Conservation (phyloP, 164 flowering plant species). For the Aristolochia contorta region DNA sequence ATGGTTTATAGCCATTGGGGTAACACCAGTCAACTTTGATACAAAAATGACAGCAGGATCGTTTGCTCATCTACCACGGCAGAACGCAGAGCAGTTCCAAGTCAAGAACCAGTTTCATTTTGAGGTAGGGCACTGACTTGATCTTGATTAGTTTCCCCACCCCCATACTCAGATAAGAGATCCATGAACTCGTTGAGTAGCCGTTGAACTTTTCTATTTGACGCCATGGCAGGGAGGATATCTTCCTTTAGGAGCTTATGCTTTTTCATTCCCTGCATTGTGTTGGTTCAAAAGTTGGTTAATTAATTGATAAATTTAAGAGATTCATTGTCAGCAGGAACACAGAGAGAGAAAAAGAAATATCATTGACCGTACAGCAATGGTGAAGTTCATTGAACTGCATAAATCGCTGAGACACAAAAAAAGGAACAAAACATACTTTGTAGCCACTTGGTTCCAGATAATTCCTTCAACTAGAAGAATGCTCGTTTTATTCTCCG, state of each 20-base stretch:
- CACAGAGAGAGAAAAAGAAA: neutral
- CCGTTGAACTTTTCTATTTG: conserved; percentile 91
- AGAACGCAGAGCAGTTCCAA: too few relatives aligned
- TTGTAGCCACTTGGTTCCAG: too few relatives aligned
- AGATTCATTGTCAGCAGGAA: neutral
- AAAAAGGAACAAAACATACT: too few relatives aligned
- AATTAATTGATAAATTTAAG: neutral
- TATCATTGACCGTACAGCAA: too few relatives aligned
- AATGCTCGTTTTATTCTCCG: too few relatives aligned
- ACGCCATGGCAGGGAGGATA: conserved; percentile 97
- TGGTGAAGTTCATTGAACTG: too few relatives aligned
- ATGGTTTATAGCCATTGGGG: too few relatives aligned
- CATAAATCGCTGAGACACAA: too few relatives aligned
- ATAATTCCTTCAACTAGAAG: too few relatives aligned
- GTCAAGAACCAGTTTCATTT: conserved; percentile 8
- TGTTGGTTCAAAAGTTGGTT: neutral
- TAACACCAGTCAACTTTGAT: too few relatives aligned
- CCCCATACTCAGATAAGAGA: conserved; percentile 77
- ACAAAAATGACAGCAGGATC: too few relatives aligned
- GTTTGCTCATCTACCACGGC: too few relatives aligned
- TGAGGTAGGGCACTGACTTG: conserved; percentile 15
- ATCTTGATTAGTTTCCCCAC: conserved; percentile 28
- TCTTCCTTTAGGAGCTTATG: conserved; percentile 85
- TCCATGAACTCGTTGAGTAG: conserved; percentile 90
- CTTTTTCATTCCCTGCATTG: conserved; percentile 80